phyloP scores from a whole-genome alignment of 768 basidiomycete species.

The Xerocomellus dryophilus region DNA sequence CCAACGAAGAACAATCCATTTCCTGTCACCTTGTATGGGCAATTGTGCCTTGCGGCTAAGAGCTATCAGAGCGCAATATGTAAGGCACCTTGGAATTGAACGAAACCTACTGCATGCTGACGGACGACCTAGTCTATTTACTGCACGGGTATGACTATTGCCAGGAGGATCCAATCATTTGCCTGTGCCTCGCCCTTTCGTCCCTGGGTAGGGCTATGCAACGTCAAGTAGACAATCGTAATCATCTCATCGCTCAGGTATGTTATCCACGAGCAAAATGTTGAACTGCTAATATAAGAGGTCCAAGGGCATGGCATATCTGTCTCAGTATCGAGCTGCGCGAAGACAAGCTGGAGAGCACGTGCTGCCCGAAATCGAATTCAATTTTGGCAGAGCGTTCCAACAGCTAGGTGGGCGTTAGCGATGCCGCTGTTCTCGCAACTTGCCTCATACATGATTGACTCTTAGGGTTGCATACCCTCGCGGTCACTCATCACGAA shows the following conservation, averaged over 20 bases:
- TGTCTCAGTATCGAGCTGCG: conserved; percentile 74
- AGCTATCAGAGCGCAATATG: conserved; percentile 91
- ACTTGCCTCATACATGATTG: not conserved
- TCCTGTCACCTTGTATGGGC: conserved; percentile 73
- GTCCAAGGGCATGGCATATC: conserved; percentile 76
- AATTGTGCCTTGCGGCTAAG: conserved; percentile 77
- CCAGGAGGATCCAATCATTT: conserved; percentile 81
- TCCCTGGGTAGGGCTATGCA: conserved; percentile 91
- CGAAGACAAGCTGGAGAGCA: conserved; percentile 42
- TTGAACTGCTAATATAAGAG: not conserved
- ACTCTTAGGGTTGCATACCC: conserved; percentile 65
- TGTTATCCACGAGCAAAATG: not conserved
- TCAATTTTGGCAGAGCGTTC: conserved; percentile 88
- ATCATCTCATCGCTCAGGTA: conserved; percentile 61
- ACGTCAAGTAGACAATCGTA: conserved; percentile 89
- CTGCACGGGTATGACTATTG: conserved; percentile 85
- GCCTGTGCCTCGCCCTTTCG: conserved; percentile 76
- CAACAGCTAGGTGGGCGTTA: conserved; percentile 29
- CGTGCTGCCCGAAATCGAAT: conserved; percentile 75
- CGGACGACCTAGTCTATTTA: conserved; percentile 56
- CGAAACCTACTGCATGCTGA: not conserved
- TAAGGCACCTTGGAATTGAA: conserved; percentile 39
- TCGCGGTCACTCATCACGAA: conserved; percentile 85
- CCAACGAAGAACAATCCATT: conserved; percentile 72
- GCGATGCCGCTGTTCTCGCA: not conserved